Base-by-base conservation (phyloP, 2,329 filamentous ascomycete genomes). In the Sporothrix brasiliensis region DNA sequence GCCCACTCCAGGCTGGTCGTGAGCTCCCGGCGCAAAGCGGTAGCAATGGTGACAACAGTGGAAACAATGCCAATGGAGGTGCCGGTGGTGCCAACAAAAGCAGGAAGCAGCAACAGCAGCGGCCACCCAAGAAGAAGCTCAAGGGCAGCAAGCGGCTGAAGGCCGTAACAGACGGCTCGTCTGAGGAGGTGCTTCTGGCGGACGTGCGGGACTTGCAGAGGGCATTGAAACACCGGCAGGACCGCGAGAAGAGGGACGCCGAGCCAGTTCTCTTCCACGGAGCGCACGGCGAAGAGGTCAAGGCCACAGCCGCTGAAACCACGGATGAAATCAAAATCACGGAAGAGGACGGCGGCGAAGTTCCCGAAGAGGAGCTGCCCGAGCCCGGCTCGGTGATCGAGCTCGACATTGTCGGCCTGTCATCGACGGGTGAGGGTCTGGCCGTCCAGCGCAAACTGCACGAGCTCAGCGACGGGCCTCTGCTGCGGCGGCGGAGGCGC, bases 381-480 rank as follows among this genome's bases (percentile, higher is more conserved):
- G 87, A 90, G 74, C 83, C 84, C 52, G 91, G 91, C 71, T 86
- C 88, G 6, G 92, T 97, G 78, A 88, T 95, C 53, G 90, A 97
- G 68, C 87, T 98, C 53, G 88, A 91, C n/a, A 89, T 98, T 71
- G 80, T 89, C 7, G 88, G 92, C 74, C 84, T 98, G 47, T 97
- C 94, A 0, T 98, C 94, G 0, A 97, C 92, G 0, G 95, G 95
- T 68, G 95, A 98, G 75, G 95, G 93, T 2, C 86, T 99, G 70
- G 95, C 92, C 4, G 83, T 92, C 71, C 86, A 88, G 67, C 67
- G 61, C 30, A 61, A 30, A n/a, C 1, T 41, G 27, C 49, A 68
- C 50, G 24, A 24, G 27, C 65, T 66, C 24, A 53, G 49, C 30
- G n/a, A 81, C 87, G 39, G 86, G 16, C 61, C 67, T 11, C 16